Evolutionary conservation across 192 early-diverging fungal species (phyloP).

Genomic region (Phycomyces blakesleeanus): DNA sequence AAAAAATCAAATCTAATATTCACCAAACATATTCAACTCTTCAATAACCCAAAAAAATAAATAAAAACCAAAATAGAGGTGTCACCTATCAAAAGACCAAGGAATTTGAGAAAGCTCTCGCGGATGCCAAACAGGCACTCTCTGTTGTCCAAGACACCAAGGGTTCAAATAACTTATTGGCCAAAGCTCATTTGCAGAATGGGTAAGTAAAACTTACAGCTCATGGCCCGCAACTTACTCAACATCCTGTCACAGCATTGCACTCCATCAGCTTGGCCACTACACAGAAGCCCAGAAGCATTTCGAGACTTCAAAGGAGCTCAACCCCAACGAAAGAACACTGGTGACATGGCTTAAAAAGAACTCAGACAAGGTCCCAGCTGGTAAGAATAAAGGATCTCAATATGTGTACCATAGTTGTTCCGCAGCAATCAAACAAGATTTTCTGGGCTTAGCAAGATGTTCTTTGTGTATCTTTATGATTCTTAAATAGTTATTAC

Average conservation of each 20-base stretch:
- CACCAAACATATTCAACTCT: neutral
- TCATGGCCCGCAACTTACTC: neutral
- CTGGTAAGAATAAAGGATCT: conserved; percentile 44
- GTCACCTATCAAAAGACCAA: conserved; percentile 62
- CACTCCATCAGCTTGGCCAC: conserved; percentile 50
- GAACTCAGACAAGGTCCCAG: conserved; percentile 57
- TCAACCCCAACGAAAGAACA: conserved; percentile 44
- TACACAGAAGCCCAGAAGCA: conserved; percentile 59
- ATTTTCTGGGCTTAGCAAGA: too few species aligned
- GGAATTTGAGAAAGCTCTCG: conserved; percentile 52
- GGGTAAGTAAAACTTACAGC: conserved; percentile 37
- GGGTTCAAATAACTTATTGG: conserved; percentile 44
- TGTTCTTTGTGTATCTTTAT: too few species aligned
- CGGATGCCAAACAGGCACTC: conserved; percentile 64
- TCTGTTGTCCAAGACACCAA: conserved; percentile 47
- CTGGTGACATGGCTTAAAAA: conserved; percentile 50
- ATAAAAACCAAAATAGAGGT: too few species aligned
- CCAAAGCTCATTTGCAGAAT: conserved; percentile 65
- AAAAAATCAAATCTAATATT: neutral
- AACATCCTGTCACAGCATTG: conserved; percentile 35
- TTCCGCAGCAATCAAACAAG: neutral
- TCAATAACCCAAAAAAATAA: neutral
- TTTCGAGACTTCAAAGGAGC: conserved; percentile 40
- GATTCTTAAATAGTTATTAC: neutral
- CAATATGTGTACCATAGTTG: neutral